Evolutionary conservation across 1,139 yeast species (phyloP).

Genomic region (Pichia sp.): DNA sequence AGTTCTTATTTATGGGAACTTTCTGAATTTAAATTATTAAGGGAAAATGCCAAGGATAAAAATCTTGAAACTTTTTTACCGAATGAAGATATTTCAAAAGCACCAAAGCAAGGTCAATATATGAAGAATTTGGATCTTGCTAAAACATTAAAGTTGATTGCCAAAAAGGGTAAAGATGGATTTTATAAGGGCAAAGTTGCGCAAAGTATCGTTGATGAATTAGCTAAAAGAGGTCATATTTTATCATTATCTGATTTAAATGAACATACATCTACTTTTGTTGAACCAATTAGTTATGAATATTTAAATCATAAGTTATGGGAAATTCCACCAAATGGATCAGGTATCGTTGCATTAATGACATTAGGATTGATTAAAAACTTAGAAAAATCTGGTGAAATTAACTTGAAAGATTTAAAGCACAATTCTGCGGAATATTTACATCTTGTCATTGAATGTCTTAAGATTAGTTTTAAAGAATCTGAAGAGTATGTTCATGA

Average conservation of each 20-base stretch:
- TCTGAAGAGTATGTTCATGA: conserved; percentile 73
- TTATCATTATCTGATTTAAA: conserved; percentile 51
- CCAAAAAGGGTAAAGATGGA: conserved; percentile 53
- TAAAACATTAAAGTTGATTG: conserved; percentile 45
- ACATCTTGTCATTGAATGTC: conserved; percentile 62
- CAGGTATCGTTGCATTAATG: conserved; percentile 66
- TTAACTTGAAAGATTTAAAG: conserved; percentile 41
- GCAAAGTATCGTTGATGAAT: conserved; percentile 52
- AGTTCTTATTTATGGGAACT: conserved; percentile 50
- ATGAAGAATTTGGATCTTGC: conserved; percentile 52
- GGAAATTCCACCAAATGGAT: conserved; percentile 84
- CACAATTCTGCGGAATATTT: conserved; percentile 71
- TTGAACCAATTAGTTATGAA: conserved; percentile 53
- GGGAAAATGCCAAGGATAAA: conserved; percentile 33
- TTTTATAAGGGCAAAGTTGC: conserved; percentile 69
- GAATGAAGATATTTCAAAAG: conserved; percentile 27
- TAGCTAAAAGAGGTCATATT: conserved; percentile 50
- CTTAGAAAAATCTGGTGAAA: conserved; percentile 41
- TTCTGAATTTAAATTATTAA: conserved; percentile 35
- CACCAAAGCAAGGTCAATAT: conserved; percentile 60
- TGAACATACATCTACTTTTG: conserved; percentile 51
- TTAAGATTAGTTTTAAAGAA: conserved; percentile 69
- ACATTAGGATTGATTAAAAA: conserved; percentile 62
- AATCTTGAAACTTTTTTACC: conserved; percentile 40
- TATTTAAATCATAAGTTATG: conserved; percentile 47